Evolutionary conservation across 257 asterid species (phyloP).

Genomic region (Gentiana macrophylla): DNA sequence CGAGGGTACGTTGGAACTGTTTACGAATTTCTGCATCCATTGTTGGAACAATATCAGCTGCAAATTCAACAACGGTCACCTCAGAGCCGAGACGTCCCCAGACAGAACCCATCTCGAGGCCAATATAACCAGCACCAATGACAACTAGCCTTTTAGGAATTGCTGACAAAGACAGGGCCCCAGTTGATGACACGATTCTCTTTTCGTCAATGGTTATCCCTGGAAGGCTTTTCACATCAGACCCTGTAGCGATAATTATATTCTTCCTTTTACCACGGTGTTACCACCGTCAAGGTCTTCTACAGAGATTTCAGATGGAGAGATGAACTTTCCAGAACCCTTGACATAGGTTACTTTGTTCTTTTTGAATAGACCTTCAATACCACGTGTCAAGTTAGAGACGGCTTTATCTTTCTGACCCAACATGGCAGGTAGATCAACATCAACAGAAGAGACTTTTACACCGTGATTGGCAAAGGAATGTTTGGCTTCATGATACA

Average conservation of each 20-base stretch:
- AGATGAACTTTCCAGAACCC: slow-evolving; percentile 88
- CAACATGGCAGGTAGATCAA: slow-evolving; percentile 90
- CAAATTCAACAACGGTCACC: slow-evolving; percentile 88
- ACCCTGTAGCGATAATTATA: slow-evolving; percentile 87
- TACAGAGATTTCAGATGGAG: slow-evolving; percentile 83
- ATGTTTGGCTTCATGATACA: slow-evolving; percentile 94
- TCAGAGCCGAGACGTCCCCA: slow-evolving; percentile 98
- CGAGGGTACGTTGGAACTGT: slow-evolving; percentile 87
- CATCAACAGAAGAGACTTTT: slow-evolving; percentile 73
- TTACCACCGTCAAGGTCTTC: slow-evolving; percentile 71
- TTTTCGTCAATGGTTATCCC: slow-evolving; percentile 37
- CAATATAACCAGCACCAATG: slow-evolving; percentile 94
- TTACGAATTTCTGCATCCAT: slow-evolving; percentile 85
- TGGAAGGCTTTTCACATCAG: slow-evolving; percentile 50
- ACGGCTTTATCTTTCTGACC: slow-evolving; percentile 96
- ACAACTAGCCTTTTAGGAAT: slow-evolving; percentile 81
- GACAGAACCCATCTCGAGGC: slow-evolving; percentile 98
- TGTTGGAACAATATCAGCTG: slow-evolving; percentile 76
- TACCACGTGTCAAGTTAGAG: slow-evolving; percentile 77
- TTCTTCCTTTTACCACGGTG: slow-evolving; percentile 79
- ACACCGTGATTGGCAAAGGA: slow-evolving; percentile 88
- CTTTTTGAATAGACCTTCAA: slow-evolving; percentile 94
- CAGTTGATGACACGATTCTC: slow-evolving; percentile 40
- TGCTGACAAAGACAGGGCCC: slow-evolving; percentile 50
- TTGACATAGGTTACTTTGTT: slow-evolving; percentile 88